Base-by-base conservation (phyloP, 306 rosid species). In the Sicyos baderoa region DNA sequence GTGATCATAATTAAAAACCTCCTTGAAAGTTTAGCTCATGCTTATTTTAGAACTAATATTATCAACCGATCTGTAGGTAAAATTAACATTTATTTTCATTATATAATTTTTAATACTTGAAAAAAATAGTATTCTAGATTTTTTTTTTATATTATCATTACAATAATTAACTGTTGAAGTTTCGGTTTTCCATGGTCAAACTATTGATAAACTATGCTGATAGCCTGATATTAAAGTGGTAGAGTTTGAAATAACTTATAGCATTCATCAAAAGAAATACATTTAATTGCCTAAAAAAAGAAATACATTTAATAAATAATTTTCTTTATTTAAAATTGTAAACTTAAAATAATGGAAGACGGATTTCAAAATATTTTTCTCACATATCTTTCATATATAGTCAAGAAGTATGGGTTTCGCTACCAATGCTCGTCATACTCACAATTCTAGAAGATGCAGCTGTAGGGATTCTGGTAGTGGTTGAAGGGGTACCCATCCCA, bases 401-500 rank as follows among this genome's bases (percentile, higher is more conserved):
- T 53, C n/a, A 40, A 67, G 14, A 48, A 14, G 72, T 47, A 67
- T 23, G 19, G 45, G 25, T 14, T 67, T 67, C 49, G 23, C 45
- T 61, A 68, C 54, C 6, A 76, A 53, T 72, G 69, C 42, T 77
- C 58, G 50, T 73, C 9, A 73, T 68, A 79, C 99, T 87, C 73
- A 94, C 99, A 94, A 50, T 82, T 94, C 99, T 45, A 94, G 89
- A 76, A 94, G 99, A 82, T 94, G 99, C 86, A 94, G 83, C 83
- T 94, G 99, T 47, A 94, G 82, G 77, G 99, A 88, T 80, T 94
- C 99, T n/a, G 99, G 99, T 68, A 94, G 83, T 51, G 99, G 99
- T 76, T 88, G 99, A 71, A 94, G 97, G 68, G 99, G 99, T 50
- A 94, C 99, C 99, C 99, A 94, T 83, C 99, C 99, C 71, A 94